Percentiles rank a stretch among this genome's conserved stretches.
phyloP scores from a whole-genome alignment of 192 early-diverging fungal genomes.

The Funneliformis mosseae region DNA sequence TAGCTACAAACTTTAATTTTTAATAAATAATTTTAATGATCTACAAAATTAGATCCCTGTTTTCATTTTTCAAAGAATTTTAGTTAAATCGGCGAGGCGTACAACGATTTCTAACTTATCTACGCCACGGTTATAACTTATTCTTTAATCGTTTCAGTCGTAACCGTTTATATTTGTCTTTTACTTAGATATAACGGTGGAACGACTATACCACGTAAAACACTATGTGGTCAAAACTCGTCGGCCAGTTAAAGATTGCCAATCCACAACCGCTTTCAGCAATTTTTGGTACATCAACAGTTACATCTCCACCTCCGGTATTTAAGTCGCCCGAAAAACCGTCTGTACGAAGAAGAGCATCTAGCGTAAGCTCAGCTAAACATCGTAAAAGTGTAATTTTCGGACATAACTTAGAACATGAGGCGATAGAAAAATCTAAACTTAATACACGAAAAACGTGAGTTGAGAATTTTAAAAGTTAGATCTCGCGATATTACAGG shows the following conservation, averaged over 20 bases:
- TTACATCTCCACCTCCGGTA: neutral
- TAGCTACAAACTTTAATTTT: too few species aligned
- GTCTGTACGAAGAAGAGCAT: conserved; percentile 4
- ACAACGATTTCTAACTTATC: too few species aligned
- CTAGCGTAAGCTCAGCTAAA: conserved; percentile 13
- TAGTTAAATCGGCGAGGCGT: too few species aligned
- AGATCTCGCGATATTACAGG: neutral
- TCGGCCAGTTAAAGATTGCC: conserved; percentile 30
- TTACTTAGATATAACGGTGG: conserved; percentile 11
- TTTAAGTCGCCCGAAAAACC: neutral
- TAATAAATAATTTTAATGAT: too few species aligned
- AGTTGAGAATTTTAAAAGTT: neutral
- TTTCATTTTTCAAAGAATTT: too few species aligned
- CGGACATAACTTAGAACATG: neutral
- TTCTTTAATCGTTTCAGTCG: too few species aligned
- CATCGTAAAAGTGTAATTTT: neutral
- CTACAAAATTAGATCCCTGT: too few species aligned
- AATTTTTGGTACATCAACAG: neutral
- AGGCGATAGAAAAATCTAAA: neutral
- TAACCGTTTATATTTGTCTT: too few species aligned
- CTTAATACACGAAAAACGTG: conserved; percentile 16
- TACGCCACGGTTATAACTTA: too few species aligned
- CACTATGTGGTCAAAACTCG: conserved; percentile 33
- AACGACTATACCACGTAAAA: neutral
- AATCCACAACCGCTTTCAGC: conserved; percentile 11